phyloP scores from a whole-genome alignment of 2,329 filamentous ascomycete genomes.

The Triangularia verruculosa region DNA sequence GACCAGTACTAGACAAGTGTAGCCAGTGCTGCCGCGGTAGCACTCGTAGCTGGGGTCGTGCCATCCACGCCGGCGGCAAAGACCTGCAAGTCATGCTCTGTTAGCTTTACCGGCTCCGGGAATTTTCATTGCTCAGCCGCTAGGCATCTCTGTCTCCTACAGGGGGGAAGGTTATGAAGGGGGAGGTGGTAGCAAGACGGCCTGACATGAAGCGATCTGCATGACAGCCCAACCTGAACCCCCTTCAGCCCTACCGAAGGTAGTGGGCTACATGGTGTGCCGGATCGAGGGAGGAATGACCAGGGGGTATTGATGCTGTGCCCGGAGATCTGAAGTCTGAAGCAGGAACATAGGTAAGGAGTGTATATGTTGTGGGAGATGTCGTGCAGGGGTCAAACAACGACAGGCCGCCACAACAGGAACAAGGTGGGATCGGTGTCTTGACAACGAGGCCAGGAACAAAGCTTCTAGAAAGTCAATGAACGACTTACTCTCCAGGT shows the following conservation, averaged over 20 bases:
- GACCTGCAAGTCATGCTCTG: conserved; percentile 56
- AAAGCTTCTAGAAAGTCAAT: conserved; percentile 22
- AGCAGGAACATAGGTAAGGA: conserved; percentile 24
- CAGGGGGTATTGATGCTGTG: conserved; percentile 19
- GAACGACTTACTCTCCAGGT: conserved; percentile 67
- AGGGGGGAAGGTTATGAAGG: background rate
- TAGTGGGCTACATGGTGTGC: conserved; percentile 12
- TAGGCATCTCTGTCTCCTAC: conserved; percentile 15
- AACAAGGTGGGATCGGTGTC: conserved; percentile 17
- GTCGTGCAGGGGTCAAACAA: conserved; percentile 30
- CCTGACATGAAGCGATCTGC: conserved; percentile 33
- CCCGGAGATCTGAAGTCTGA: conserved; percentile 20
- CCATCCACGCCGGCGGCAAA: conserved; percentile 94
- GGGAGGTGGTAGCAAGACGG: conserved; percentile 15
- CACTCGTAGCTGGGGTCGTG: conserved; percentile 85
- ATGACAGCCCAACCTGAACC: conserved; percentile 36
- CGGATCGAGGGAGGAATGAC: conserved; percentile 18
- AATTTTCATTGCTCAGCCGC: conserved; percentile 3
- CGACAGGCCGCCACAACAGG: conserved; percentile 25
- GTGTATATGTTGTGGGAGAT: conserved; percentile 33
- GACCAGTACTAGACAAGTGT: conserved; percentile 86
- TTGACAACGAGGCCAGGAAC: conserved; percentile 2
- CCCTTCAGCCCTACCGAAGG: conserved; percentile 31
- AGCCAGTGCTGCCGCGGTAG: conserved; percentile 70
- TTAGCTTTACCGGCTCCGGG: conserved; percentile 34